phyloP scores from a whole-genome alignment of 2,329 filamentous ascomycete genomes.

The Fusarium sp. region DNA sequence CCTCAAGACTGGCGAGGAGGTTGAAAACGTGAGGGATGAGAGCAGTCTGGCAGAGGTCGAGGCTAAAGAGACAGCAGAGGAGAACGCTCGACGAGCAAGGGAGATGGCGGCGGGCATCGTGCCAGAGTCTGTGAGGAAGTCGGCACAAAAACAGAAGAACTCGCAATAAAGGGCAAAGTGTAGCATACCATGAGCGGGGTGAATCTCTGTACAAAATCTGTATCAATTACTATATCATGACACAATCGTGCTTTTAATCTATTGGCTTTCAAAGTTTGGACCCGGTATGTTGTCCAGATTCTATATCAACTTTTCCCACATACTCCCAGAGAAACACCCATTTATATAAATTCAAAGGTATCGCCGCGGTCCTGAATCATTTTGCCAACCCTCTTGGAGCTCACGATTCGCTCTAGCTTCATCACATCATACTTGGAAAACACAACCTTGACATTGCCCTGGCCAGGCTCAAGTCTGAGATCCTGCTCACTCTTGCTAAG shows the following conservation, averaged over 20 bases:
- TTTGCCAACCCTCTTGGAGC: conserved; percentile 78
- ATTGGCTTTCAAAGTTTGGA: conserved; percentile 5
- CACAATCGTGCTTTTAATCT: conserved; percentile 23
- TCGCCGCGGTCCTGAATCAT: conserved; percentile 88
- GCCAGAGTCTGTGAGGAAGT: conserved; percentile 41
- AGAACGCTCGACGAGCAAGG: conserved; percentile 47
- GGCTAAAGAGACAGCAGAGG: conserved; percentile 35
- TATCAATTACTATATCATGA: conserved; percentile 44
- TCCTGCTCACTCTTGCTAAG: conserved; percentile 68
- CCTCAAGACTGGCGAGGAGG: conserved; percentile 30
- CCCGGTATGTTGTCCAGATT: conserved; percentile 1
- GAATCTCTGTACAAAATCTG: conserved; percentile 45
- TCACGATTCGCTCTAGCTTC: conserved; percentile 88
- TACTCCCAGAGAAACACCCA: conserved; percentile 8
- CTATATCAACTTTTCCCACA: conserved; percentile 11
- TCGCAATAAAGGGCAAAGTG: conserved; percentile 34
- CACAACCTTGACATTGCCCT: conserved; percentile 68
- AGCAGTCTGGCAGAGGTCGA: conserved; percentile 25
- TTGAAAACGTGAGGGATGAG: conserved; percentile 19
- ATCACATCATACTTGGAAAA: conserved; percentile 92
- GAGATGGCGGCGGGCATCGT: conserved; percentile 47
- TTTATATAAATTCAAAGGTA: conserved; percentile 92
- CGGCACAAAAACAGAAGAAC: conserved; percentile 31
- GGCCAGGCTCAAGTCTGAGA: conserved; percentile 62
- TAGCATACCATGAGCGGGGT: conserved; percentile 34